Evolutionary conservation across 2,329 filamentous ascomycete genomes (phyloP), one percentile per base, ranked within the genome.

Genomic region (Ceratocystis smalleyi): DNA sequence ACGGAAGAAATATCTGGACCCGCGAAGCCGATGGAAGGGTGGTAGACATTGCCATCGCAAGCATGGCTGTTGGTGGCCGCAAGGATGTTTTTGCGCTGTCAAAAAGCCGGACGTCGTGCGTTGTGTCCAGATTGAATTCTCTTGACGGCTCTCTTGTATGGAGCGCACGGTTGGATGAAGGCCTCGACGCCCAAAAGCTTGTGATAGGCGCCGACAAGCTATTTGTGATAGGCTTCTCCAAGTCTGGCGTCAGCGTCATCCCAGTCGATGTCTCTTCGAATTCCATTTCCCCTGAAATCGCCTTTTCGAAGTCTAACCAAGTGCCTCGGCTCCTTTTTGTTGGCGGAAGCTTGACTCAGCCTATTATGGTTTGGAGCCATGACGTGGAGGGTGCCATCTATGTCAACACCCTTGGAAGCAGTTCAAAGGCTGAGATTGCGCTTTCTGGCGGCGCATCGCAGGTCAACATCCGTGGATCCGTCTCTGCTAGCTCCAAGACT

Each of bases 1-100:
- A 86, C 70, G 94, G 94, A 32, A 84, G 87, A 70, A 82, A 88
- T 68, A 78, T 84, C 45, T 99, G 94, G 90, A 83, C 83, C 65
- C 79, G 80, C 51, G 77, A 79, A 59, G 83, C 89, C 65, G 72
- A 73, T 5, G 86, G 81, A 22, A 71, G 72, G 54, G 78, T 87
- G 19, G 81, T 80, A 71, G 88, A 89, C 72, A 74, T 96, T 64
- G 91, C 94, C 77, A 83, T 92, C 43, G 78, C 92, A 73, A 86
- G 87, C 74, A 77, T 88, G 71, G 83, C 83, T 27, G 86, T 85
- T 71, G 76, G 75, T 61, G 77, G 77, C 67, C 75, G 79, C 68
- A 89, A 88, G 73, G 89, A 95, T 72, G 81, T 89, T 10, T 75
- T 95, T 69, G 83, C 83, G 24, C 77, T 96, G 35, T 83, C 82